phyloP scores from a whole-genome alignment of 1,284 basidiomycete species.

The Melampsora medusae region DNA sequence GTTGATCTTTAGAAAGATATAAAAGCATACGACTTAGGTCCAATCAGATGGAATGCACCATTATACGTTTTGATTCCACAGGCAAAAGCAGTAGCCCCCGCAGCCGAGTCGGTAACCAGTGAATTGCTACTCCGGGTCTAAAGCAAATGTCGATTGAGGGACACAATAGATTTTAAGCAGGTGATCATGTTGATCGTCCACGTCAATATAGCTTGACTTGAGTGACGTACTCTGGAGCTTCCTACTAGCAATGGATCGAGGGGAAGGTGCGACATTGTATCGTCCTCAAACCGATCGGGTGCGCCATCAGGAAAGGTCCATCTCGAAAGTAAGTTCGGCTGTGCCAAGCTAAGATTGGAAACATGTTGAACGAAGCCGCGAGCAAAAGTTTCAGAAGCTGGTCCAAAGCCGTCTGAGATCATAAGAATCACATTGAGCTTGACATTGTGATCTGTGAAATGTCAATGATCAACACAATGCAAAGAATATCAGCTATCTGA shows the following conservation, averaged over 20 bases:
- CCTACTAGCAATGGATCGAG: conserved; percentile 55
- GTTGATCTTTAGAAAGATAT: neutral
- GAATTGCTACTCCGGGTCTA: conserved; percentile 53
- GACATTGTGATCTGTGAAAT: conserved; percentile 18
- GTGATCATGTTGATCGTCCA: too few species aligned
- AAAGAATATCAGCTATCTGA: neutral
- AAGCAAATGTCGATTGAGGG: neutral
- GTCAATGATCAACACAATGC: neutral
- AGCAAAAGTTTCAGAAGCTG: conserved; percentile 54
- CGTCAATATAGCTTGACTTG: neutral
- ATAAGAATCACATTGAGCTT: conserved; percentile 55
- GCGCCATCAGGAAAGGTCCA: conserved; percentile 33
- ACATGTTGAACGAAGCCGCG: conserved; percentile 52
- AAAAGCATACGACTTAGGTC: neutral
- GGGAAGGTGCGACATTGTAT: conserved; percentile 46
- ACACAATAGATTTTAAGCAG: neutral
- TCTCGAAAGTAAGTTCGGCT: conserved; percentile 36
- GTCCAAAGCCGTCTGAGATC: conserved; percentile 55
- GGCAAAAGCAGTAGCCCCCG: conserved; percentile 55
- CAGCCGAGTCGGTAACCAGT: conserved; percentile 55
- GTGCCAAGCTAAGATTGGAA: conserved; percentile 45
- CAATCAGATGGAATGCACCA: conserved; percentile 45
- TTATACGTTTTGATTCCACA: conserved; percentile 55
- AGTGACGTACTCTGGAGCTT: conserved; percentile 47
- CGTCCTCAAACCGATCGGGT: neutral